These are phyloP conservation scores for Termitomyces sp. DNA, from an alignment of 768 basidiomycete species.

Conservation along the genomic window DNA sequence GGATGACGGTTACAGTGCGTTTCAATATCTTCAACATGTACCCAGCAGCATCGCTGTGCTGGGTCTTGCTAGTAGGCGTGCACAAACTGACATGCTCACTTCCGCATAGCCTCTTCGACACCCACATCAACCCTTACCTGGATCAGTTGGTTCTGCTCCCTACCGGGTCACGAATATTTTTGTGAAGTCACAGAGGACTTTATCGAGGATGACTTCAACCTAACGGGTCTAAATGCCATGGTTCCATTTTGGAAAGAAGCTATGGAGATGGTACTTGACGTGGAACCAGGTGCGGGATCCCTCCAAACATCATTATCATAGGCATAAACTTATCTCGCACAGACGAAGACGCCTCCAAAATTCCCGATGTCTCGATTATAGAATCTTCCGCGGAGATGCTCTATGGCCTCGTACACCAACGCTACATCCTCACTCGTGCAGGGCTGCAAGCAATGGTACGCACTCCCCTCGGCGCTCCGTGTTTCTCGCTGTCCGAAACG, in stretches of 20 bases:
- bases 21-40: constrained; percentile 18
- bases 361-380: constrained; percentile 97
- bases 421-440: constrained; percentile 92
- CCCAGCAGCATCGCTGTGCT: constrained; percentile 6
- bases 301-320: not conserved
- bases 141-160: constrained; percentile 95
- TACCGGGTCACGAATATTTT: constrained; percentile 96
- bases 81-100: constrained; percentile 18
- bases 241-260: constrained; percentile 99
- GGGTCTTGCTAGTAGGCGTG: not conserved
- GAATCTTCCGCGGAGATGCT: constrained; percentile 97
- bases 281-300: constrained; percentile 82
- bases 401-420: constrained; percentile 96
- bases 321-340: constrained; percentile 1
- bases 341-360: constrained; percentile 93
- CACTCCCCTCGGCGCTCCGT: constrained; percentile 18
- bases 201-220: constrained; percentile 99
- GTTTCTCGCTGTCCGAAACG: constrained; percentile 7
- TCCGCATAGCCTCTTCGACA: constrained; percentile 73
- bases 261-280: constrained; percentile 99
- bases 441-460: constrained; percentile 93
- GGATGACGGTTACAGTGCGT: constrained; percentile 79
- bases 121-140: constrained; percentile 91
- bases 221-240: constrained; percentile 92
- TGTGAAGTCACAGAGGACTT: constrained; percentile 98